Base-by-base conservation (phyloP, 176 grass and related monocot genomes). In the Oryza brachyantha region DNA sequence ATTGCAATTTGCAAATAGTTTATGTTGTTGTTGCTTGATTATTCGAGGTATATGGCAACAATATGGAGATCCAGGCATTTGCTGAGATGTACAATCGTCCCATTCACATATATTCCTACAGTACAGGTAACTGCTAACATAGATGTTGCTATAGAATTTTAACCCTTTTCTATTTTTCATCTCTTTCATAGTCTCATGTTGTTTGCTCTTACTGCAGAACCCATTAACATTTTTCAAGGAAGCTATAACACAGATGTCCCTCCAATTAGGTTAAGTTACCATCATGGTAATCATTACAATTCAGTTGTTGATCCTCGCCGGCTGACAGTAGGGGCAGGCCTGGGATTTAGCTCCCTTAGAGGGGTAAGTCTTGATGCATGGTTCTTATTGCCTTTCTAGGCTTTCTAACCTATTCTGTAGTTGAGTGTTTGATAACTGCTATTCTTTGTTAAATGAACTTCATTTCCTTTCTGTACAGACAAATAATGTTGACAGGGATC, bases 1-100 rank as follows among this genome's bases (percentile, higher is more conserved):
- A 72, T 65, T 88, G 39, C 0, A 79, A 66, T 68, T 65, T 88
- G 39, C 0, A 79, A 66, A 32, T 25, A 8, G 28, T 57, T 14
- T 64, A 32, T 83, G 46, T 69, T 88, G 37, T 76, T 45, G n/a
- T 48, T 75, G 19, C 25, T 54, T 29, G n/a, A 40, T 79, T 75
- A 16, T 77, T 77, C 32, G 42, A 99, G 96, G 96, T 99, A 58
- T 99, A 99, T 88, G 96, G 96, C 76, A 99, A 99, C 65, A 99
- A 99, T 82, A 79, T 93, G 85, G 92, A 99, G 92, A 93, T 99
- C 64, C 96, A 99, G 80, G 96, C 88, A 58, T 99, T 99, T 60
- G 96, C 96, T 69, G 96, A 99, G 88, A 99, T 99, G 96, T 99
- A 93, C 40, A 96, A 96, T 89, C 96, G 96, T 11, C 96, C 96